phyloP scores from a whole-genome alignment of 192 early-diverging fungal species.

The Obelidium mucronatum region DNA sequence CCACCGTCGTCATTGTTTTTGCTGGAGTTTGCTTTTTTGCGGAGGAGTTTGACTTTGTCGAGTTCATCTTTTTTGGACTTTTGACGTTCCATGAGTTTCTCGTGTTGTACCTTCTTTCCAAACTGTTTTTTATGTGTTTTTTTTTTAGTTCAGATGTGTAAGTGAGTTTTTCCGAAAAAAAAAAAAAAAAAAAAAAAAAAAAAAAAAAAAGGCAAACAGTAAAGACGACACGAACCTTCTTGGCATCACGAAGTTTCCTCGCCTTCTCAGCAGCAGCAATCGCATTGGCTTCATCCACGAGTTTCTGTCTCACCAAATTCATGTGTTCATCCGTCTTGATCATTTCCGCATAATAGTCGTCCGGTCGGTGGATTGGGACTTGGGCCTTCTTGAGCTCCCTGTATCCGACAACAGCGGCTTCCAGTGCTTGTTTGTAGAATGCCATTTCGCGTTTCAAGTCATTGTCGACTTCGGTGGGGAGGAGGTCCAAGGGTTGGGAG shows the following conservation, averaged over 20 bases:
- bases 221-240: conserved; percentile 71
- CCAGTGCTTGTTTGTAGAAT: conserved; percentile 92
- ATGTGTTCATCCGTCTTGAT: conserved; percentile 96
- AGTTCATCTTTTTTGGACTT: conserved; percentile 86
- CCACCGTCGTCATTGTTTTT: conserved; percentile 42
- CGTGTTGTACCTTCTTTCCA: conserved; percentile 95
- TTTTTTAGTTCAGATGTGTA: too few species aligned
- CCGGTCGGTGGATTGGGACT: conserved; percentile 83
- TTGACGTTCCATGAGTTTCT: conserved; percentile 89
- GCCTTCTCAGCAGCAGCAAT: conserved; percentile 86
- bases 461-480: conserved; percentile 71
- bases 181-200: background rate
- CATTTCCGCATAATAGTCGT: conserved; percentile 99
- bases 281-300: conserved; percentile 82
- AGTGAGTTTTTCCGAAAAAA: background rate
- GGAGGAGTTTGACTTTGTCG: conserved; percentile 90
- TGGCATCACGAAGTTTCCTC: conserved; percentile 85
- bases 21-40: conserved; percentile 78
- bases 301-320: conserved; percentile 83
- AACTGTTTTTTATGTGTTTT: conserved; percentile 62
- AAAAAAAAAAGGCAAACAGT: background rate
- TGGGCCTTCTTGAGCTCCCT: conserved; percentile 66
- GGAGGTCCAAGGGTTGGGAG: conserved; percentile 38
- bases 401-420: conserved; percentile 74
- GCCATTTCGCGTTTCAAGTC: conserved; percentile 93